These are phyloP conservation scores for Trypanosoma conorhini DNA, from an alignment of 208 protist genomes.

Conservation along the genomic window DNA sequence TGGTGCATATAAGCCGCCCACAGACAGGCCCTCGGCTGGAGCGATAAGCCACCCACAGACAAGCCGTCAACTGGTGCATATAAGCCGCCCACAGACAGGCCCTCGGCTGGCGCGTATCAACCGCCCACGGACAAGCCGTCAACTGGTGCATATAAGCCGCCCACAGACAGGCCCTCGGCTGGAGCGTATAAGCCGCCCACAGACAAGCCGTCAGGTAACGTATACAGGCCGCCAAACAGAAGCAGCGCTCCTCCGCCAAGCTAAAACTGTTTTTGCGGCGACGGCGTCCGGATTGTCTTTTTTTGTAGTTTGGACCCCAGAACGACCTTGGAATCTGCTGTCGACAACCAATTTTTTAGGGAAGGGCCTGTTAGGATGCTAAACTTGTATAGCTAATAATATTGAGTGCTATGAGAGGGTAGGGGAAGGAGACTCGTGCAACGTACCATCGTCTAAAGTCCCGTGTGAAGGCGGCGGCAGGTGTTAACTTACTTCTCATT, in stretches of 20 bases:
- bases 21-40: conserved; percentile 28
- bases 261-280: conserved; percentile 10
- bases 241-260: conserved; percentile 16
- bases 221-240: conserved; percentile 21
- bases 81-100: conserved; percentile 40
- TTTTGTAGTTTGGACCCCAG: neutral
- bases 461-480: neutral
- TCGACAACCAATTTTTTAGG: neutral
- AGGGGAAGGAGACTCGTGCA: conserved; percentile 16
- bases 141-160: conserved; percentile 49
- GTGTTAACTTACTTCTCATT: neutral
- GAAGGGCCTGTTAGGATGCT: neutral
- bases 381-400: conserved; percentile 8
- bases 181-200: conserved; percentile 41
- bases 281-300: neutral
- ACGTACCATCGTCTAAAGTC: neutral
- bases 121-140: conserved; percentile 48
- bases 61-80: conserved; percentile 29
- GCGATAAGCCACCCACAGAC: conserved; percentile 28
- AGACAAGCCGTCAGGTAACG: conserved; percentile 30
- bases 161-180: conserved; percentile 25
- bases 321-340: no score
- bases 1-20: no score
- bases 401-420: conserved; percentile 1
- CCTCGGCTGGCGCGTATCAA: conserved; percentile 46